These are phyloP conservation scores for Sarocladiaceae sp. DNA, from an alignment of 2,329 filamentous ascomycete genomes.

Conservation along the genomic window DNA sequence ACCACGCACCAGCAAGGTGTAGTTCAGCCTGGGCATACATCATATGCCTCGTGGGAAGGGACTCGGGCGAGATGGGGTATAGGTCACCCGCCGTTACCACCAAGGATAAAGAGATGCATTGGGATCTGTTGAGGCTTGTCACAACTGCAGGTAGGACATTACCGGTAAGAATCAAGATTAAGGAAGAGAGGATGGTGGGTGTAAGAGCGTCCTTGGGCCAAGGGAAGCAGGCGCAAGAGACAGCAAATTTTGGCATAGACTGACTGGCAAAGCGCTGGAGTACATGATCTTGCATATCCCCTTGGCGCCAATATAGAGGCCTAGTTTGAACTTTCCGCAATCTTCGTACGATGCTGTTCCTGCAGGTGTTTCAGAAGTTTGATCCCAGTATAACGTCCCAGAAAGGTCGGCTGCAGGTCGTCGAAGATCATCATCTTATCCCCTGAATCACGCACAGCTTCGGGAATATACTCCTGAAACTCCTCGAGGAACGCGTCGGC, in stretches of 20 bases:
- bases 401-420: not conserved
- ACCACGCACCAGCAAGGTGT: too few relatives aligned
- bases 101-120: constrained; percentile 90
- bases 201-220: too few relatives aligned
- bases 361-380: not conserved
- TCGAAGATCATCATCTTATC: not conserved
- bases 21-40: too few relatives aligned
- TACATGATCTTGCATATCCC: constrained; percentile 47
- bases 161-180: constrained; percentile 7
- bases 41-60: constrained; percentile 93
- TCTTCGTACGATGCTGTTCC: not conserved
- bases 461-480: not conserved
- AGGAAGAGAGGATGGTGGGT: too few relatives aligned
- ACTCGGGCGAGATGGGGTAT: constrained; percentile 74
- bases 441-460: not conserved
- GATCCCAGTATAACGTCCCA: not conserved
- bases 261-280: constrained; percentile 18
- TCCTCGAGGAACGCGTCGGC: not conserved
- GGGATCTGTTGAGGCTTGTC: constrained; percentile 30
- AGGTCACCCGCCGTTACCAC: constrained; percentile 86
- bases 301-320: too few relatives aligned
- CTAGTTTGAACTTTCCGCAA: too few relatives aligned
- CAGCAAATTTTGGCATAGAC: too few relatives aligned
- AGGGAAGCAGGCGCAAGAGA: too few relatives aligned
- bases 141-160: constrained; percentile 18